Percentiles rank a stretch among this genome's conserved stretches.
These are phyloP conservation scores for Nidularia pulvinata DNA, from an alignment of 768 basidiomycete species.

Conservation along the genomic window DNA sequence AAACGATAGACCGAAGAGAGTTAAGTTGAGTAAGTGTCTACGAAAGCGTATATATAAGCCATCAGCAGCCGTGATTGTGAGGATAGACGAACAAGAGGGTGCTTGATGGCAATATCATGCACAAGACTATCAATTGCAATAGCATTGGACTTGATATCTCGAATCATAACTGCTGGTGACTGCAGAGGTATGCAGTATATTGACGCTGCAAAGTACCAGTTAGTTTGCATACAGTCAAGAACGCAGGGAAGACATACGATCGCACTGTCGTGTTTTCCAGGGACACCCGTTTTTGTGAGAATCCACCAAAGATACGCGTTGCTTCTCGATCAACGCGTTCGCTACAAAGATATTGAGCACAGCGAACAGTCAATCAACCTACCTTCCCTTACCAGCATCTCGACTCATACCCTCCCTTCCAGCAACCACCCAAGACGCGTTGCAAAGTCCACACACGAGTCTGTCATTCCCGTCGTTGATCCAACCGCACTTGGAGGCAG, in stretches of 20 bases:
- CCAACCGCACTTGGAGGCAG: conserved; percentile 85
- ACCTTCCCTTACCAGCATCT: conserved; percentile 69
- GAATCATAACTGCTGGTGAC: conserved; percentile 61
- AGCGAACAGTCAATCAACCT: conserved; percentile 11
- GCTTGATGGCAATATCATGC: conserved; percentile 56
- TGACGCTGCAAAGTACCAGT: conserved; percentile 34
- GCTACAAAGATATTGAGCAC: conserved; percentile 36
- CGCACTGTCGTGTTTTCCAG: conserved; percentile 82
- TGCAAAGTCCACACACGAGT: conserved; percentile 71
- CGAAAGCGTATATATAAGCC: conserved; percentile 1
- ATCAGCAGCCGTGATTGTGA: conserved; percentile 1
- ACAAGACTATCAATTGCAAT: conserved; percentile 49
- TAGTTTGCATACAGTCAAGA: conserved; percentile 1
- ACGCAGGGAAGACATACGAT: conserved; percentile 44
- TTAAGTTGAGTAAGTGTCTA: conserved; percentile 62
- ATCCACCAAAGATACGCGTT: conserved; percentile 60
- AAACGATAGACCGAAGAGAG: conserved; percentile 47
- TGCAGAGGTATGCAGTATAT: conserved; percentile 78
- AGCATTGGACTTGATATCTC: conserved; percentile 59
- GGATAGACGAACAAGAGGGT: conserved; percentile 63
- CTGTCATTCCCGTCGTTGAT: conserved; percentile 82
- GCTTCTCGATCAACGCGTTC: conserved; percentile 72
- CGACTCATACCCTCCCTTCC: conserved; percentile 69
- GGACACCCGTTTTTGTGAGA: conserved; percentile 84
- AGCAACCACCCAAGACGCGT: conserved; percentile 72